A percentile compares a stretch with the other conserved stretches of the same genome.
These are phyloP conservation scores for Amanita rimosa DNA, from an alignment of 768 basidiomycete genomes.

Conservation along the genomic window DNA sequence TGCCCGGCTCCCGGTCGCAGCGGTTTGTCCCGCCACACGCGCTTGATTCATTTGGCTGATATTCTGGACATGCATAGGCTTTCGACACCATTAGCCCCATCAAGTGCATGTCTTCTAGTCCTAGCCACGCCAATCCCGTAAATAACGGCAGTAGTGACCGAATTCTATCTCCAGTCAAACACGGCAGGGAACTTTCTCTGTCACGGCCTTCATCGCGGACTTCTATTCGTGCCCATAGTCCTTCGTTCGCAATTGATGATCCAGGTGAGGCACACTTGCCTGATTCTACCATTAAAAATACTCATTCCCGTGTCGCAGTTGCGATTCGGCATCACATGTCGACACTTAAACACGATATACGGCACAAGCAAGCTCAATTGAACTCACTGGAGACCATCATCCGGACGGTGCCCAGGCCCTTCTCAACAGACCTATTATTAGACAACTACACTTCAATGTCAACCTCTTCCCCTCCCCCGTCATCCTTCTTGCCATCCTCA, in stretches of 20 bases:
- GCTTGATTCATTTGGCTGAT: slow-evolving; percentile 1
- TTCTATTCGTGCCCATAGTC: slow-evolving; percentile 41
- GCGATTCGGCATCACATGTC: slow-evolving; percentile 72
- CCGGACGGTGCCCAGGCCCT: slow-evolving; percentile 55
- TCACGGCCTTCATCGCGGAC: slow-evolving; percentile 33
- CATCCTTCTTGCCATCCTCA: slow-evolving; percentile 21
- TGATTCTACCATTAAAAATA: slow-evolving; percentile 10
- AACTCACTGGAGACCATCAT: slow-evolving; percentile 59
- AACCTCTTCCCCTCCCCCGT: slow-evolving; percentile 23
- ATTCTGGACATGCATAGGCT: not conserved
- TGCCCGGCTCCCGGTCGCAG: not conserved
- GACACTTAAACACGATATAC: slow-evolving; percentile 69
- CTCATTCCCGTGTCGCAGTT: slow-evolving; percentile 29
- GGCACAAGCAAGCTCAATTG: slow-evolving; percentile 76
- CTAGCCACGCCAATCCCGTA: slow-evolving; percentile 8
- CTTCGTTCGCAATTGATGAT: slow-evolving; percentile 46
- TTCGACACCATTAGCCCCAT: slow-evolving; percentile 5
- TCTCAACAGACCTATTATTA: slow-evolving; percentile 24
- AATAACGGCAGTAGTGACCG: slow-evolving; percentile 5
- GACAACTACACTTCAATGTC: slow-evolving; percentile 9
- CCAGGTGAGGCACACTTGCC: slow-evolving; percentile 40
- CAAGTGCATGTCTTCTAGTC: slow-evolving; percentile 24
- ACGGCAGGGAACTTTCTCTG: slow-evolving; percentile 21
- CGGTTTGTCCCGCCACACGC: not conserved
- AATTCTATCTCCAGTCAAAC: slow-evolving; percentile 20